phyloP scores from a whole-genome alignment of 106 monocot genomes.

The Dioscorea alata region DNA sequence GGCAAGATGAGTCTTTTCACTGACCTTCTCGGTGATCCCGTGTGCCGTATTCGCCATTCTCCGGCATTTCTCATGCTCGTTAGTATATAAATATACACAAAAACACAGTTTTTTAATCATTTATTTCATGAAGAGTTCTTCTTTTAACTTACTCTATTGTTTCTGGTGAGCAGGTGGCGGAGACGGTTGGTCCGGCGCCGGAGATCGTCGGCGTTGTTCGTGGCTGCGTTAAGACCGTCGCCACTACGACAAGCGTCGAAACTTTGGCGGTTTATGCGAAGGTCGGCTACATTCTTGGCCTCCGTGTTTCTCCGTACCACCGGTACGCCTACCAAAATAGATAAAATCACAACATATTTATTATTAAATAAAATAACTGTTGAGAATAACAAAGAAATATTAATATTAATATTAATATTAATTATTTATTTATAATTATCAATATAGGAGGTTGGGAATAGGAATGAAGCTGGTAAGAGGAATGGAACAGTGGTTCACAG shows the following conservation, averaged over 20 bases:
- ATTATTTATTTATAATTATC: background rate
- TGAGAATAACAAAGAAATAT: too few species aligned
- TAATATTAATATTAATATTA: too few species aligned
- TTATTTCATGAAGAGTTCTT: too few species aligned
- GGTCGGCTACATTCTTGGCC: conserved; percentile 63
- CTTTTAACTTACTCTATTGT: too few species aligned
- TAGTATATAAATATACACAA: background rate
- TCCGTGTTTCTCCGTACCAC: conserved; percentile 59
- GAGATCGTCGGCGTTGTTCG: conserved; percentile 63
- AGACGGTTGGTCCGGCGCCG: conserved; percentile 26
- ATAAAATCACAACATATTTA: too few species aligned
- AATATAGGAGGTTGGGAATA: conserved; percentile 49
- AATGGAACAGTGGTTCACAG: conserved; percentile 63
- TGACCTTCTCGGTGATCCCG: conserved; percentile 40
- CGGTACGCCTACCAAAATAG: conserved; percentile 19
- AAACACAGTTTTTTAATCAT: too few species aligned
- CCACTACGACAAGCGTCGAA: conserved; percentile 26
- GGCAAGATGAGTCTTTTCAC: conserved; percentile 27
- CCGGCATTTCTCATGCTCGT: conserved; percentile 34
- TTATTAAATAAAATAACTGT: too few species aligned
- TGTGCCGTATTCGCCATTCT: conserved; percentile 39
- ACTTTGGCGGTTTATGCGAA: conserved; percentile 34
- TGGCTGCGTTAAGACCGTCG: conserved; percentile 64
- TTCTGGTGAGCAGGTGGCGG: conserved; percentile 31
- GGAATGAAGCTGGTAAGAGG: conserved; percentile 39